A percentile compares a stretch with the other conserved stretches of the same genome.
phyloP scores from a whole-genome alignment of 306 rosid genomes.

The Vachellia collinsii region DNA sequence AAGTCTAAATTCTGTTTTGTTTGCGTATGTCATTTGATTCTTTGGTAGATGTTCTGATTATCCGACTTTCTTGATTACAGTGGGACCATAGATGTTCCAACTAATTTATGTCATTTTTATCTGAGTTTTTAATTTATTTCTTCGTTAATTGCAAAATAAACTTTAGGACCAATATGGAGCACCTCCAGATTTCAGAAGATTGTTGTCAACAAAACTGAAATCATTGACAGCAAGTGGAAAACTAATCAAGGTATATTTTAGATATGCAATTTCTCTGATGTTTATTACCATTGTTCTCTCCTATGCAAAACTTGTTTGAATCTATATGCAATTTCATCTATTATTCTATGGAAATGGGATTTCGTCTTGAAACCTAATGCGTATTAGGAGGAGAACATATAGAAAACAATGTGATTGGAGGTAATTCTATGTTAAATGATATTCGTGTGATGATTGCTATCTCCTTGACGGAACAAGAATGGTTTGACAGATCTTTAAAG shows the following conservation, averaged over 20 bases:
- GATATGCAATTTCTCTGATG: conserved; percentile 15
- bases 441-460: background rate
- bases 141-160: conserved; percentile 9
- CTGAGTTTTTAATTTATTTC: too few relatives aligned
- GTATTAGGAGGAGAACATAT: background rate
- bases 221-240: conserved; percentile 73
- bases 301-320: conserved; percentile 14
- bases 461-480: background rate
- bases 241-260: conserved; percentile 73
- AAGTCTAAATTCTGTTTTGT: conserved; percentile 20
- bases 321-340: background rate
- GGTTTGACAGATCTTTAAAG: background rate
- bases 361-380: background rate
- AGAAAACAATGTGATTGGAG: background rate
- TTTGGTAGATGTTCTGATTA: background rate
- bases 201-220: conserved; percentile 78
- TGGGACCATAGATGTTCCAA: too few relatives aligned
- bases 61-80: conserved; percentile 16
- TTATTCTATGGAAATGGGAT: background rate
- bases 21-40: background rate
- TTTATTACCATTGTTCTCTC: conserved; percentile 20
- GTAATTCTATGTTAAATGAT: background rate
- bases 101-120: too few relatives aligned
- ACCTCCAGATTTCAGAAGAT: conserved; percentile 80
- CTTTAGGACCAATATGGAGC: conserved; percentile 87